phyloP scores from a whole-genome alignment of 352 stramenopile genomes.

The Pythium volutum region DNA sequence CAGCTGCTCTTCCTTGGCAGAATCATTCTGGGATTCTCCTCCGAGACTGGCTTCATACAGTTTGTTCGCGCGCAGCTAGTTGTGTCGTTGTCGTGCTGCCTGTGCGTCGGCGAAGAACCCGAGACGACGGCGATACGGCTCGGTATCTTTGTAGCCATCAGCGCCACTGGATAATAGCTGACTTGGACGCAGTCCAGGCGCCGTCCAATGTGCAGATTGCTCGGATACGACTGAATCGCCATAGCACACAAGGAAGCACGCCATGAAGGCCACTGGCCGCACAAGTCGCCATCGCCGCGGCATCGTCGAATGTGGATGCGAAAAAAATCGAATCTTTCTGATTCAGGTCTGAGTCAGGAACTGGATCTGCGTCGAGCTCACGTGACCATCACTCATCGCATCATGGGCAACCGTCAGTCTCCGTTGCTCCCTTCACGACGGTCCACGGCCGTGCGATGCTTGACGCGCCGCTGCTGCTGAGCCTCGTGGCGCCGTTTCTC shows the following conservation, averaged over 20 bases:
- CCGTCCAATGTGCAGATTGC: neutral
- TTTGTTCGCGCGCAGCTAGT: neutral
- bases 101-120: slow-evolving; percentile 2
- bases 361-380: neutral
- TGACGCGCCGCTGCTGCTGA: slow-evolving; percentile 27
- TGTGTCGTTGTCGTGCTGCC: neutral
- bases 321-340: slow-evolving; percentile 7
- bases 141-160: neutral
- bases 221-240: neutral
- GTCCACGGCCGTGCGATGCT: slow-evolving; percentile 9
- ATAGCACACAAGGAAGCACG: neutral
- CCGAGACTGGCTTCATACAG: slow-evolving; percentile 1
- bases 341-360: slow-evolving; percentile 1
- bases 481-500: slow-evolving; percentile 49
- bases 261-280: too few species aligned
- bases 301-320: too few species aligned
- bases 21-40: neutral
- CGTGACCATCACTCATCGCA: slow-evolving; percentile 5
- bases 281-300: too few species aligned
- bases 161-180: neutral
- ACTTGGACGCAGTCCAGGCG: neutral
- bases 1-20: neutral
- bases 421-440: neutral
- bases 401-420: neutral
- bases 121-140: neutral